A percentile compares a stretch with the other conserved stretches of the same genome.
These are phyloP conservation scores for Ophiosphaerella narmari DNA, from an alignment of 2,329 filamentous ascomycete genomes.

Conservation along the genomic window DNA sequence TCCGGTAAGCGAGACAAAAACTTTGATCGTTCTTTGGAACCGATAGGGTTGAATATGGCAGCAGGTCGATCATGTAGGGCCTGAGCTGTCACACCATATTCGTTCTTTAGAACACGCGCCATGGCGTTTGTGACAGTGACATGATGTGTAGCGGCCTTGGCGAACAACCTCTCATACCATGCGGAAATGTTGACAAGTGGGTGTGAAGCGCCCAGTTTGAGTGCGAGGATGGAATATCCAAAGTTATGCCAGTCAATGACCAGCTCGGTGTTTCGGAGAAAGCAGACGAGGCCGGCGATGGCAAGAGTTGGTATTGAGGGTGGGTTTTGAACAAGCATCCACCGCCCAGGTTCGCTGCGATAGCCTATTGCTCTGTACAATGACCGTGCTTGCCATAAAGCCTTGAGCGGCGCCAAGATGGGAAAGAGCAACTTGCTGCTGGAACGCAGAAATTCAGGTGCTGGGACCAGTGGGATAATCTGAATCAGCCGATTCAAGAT, in stretches of 20 bases:
- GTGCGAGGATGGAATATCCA: slow-evolving; percentile 86
- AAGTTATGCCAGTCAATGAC: slow-evolving; percentile 99
- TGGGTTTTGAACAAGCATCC: slow-evolving; percentile 91
- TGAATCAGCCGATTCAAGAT: slow-evolving; percentile 69
- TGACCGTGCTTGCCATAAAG: slow-evolving; percentile 76
- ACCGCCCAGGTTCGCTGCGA: slow-evolving; percentile 72
- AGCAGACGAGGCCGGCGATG: slow-evolving; percentile 72
- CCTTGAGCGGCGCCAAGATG: slow-evolving; percentile 79
- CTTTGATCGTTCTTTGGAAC: slow-evolving; percentile 44
- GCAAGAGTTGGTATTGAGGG: slow-evolving; percentile 91
- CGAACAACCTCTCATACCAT: slow-evolving; percentile 76
- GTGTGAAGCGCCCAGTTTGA: slow-evolving; percentile 66
- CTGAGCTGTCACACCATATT: slow-evolving; percentile 68
- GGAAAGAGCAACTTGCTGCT: slow-evolving; percentile 76
- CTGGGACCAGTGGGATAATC: slow-evolving; percentile 70
- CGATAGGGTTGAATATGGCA: slow-evolving; percentile 75
- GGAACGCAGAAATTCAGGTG: slow-evolving; percentile 69
- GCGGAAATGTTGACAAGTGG: slow-evolving; percentile 78
- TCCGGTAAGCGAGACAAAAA: slow-evolving; percentile 71
- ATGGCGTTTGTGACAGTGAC: slow-evolving; percentile 91
- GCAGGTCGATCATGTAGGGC: slow-evolving; percentile 77
- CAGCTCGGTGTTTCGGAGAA: slow-evolving; percentile 77
- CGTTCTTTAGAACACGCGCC: slow-evolving; percentile 70
- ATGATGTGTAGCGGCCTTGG: slow-evolving; percentile 71
- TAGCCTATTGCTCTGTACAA: slow-evolving; percentile 77